Conservation (phyloP, 202 grass and related monocot genomes). For the Bolboschoenoplectus hybrid region DNA sequence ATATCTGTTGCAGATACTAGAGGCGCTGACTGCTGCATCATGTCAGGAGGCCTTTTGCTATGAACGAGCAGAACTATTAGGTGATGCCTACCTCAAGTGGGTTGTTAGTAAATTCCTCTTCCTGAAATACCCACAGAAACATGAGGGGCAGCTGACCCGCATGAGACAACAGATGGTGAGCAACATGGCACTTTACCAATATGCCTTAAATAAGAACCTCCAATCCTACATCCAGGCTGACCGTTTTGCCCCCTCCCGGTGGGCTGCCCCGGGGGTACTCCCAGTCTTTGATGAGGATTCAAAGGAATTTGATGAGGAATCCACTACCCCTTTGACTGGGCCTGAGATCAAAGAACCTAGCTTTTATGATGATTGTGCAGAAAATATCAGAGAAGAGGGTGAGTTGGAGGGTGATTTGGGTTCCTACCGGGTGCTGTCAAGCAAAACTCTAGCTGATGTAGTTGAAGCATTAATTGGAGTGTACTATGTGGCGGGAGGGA, state of each 20-base stretch:
- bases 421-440: constrained; percentile 94
- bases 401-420: constrained; percentile 96
- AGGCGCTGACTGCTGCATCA: constrained; percentile 98
- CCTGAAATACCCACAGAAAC: constrained; percentile 98
- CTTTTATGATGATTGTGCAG: constrained; percentile 56
- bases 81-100: constrained; percentile 99
- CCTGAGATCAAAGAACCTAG: constrained; percentile 43
- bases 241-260: constrained; percentile 95
- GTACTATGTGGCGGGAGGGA: constrained; percentile 92
- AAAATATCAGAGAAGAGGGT: constrained; percentile 82
- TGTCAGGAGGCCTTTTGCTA: constrained; percentile 99
- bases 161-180: constrained; percentile 99
- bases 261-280: constrained; percentile 93
- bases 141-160: constrained; percentile 93
- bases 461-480: constrained; percentile 97
- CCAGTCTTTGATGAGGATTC: constrained; percentile 98
- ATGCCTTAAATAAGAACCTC: constrained; percentile 80
- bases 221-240: constrained; percentile 98
- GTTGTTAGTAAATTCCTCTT: constrained; percentile 99
- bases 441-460: constrained; percentile 98
- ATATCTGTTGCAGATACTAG: constrained; percentile 75
- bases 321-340: constrained; percentile 43
- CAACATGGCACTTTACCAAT: constrained; percentile 95
- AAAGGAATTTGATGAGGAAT: constrained; percentile 66
- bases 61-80: constrained; percentile 94